A percentile compares a stretch with the other conserved stretches of the same genome.
Conservation (phyloP, 2,329 filamentous ascomycete genomes). For the Microdochium bolleyi region DNA sequence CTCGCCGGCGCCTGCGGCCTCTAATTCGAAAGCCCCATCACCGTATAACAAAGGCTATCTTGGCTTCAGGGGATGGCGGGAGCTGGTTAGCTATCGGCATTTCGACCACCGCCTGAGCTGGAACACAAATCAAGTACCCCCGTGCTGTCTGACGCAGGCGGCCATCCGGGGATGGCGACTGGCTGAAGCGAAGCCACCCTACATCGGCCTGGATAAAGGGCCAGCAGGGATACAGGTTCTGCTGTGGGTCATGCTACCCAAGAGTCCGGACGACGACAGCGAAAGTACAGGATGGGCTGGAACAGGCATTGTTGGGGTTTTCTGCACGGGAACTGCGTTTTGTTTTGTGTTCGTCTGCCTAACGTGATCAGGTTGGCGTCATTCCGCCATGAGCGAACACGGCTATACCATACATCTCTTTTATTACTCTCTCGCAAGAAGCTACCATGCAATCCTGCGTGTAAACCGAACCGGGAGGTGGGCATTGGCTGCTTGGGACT, state of each 20-base stretch:
- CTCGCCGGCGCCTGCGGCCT: neutral
- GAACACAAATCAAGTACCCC: no score
- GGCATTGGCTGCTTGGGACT: conserved; percentile 21
- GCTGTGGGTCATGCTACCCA: no score
- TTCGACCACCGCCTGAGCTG: neutral
- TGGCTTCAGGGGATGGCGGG: neutral
- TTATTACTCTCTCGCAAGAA: conserved; percentile 20
- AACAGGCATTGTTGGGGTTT: neutral
- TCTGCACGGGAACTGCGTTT: conserved; percentile 10
- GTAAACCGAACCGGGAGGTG: conserved; percentile 19
- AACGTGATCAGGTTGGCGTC: conserved; percentile 22
- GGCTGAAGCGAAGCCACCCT: no score
- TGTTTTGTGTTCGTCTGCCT: conserved; percentile 22
- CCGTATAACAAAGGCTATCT: neutral
- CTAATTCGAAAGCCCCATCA: neutral
- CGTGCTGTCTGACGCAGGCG: no score
- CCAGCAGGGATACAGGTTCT: neutral
- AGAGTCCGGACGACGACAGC: neutral
- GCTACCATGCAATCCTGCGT: conserved; percentile 14
- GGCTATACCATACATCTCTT: conserved; percentile 41
- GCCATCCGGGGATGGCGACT: no score
- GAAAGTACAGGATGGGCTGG: neutral
- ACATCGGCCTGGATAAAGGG: no score
- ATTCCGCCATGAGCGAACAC: conserved; percentile 23
- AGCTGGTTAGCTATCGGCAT: neutral